A percentile compares a stretch with the other conserved stretches of the same genome.
phyloP scores from a whole-genome alignment of 2,329 filamentous ascomycete genomes.

The Cladobotryum protrusum region DNA sequence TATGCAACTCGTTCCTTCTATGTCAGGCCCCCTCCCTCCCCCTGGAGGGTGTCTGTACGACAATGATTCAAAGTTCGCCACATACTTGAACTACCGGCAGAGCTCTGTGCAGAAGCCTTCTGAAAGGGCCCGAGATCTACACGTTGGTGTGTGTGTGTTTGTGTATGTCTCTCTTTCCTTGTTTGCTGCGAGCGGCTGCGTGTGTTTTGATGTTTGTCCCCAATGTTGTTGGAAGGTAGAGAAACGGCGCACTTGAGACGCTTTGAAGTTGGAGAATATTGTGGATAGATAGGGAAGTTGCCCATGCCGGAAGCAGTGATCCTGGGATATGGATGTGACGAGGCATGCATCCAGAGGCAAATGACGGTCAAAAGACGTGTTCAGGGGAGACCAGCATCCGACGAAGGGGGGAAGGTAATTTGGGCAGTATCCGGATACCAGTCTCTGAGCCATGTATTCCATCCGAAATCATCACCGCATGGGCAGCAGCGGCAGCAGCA shows the following conservation, averaged over 20 bases:
- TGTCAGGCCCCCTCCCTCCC: neutral
- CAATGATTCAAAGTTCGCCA: neutral
- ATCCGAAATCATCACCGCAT: no score
- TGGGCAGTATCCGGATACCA: no score
- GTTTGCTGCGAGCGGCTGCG: neutral
- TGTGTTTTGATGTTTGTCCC: neutral
- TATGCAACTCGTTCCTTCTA: neutral
- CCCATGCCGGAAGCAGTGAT: neutral
- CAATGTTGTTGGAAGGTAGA: neutral
- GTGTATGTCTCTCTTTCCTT: no score
- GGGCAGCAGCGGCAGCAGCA: no score
- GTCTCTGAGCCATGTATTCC: no score
- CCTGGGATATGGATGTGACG: neutral
- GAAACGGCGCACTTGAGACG: neutral
- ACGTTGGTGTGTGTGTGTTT: neutral
- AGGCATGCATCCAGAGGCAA: no score
- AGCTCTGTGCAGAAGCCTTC: neutral
- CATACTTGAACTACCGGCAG: conserved; percentile 7
- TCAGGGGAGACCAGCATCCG: no score
- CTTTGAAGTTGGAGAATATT: neutral
- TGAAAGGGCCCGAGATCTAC: conserved; percentile 1
- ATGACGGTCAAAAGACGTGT: no score
- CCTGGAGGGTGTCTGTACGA: neutral
- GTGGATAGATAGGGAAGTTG: neutral
- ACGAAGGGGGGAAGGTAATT: no score